Base-by-base conservation (phyloP, 192 early-diverging fungal genomes). In the Podila horticola region DNA sequence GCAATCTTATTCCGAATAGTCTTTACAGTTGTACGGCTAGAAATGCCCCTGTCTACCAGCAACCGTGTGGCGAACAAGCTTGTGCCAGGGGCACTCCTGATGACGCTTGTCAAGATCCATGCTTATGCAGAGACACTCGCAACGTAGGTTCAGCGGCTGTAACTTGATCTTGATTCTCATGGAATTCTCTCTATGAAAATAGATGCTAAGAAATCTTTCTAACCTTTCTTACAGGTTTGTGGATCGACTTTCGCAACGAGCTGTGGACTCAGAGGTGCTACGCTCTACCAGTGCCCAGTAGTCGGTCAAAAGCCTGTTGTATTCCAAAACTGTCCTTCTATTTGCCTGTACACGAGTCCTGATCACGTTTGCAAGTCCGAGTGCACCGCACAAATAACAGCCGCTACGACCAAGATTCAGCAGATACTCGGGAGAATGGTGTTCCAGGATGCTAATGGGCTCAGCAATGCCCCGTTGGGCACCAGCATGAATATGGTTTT, bases 231-330 rank as follows among this genome's bases (percentile, higher is more conserved):
- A n/a, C 36, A 62, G 33, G 34, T 33, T 3, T 71, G 61, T 6
- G 41, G 69, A 13, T 58, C 22, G 3, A 36, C 41, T 31, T 63
- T 63, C 49, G 60, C 69, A 3, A 28, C 45, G 2, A 62, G 49
- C n/a, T 71, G 69, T 31, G 26, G 61, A 17, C 62, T 49, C 48
- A 30, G 13, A 9, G 11, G 52, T 20, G 5, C 62, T 24, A 52
- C 48, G 10, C 19, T 71, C 12, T 71, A 71, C 61, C 48, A 29
- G 1, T 71, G 69, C 30, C n/a, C 61, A 7, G 31, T 20, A 34
- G 19, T 8, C 29, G 49, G 5, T 29, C 60, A 22, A n/a, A 31
- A 31, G 31, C 61, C 31, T 49, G 60, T 22, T 3, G 4, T 12
- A 26, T n/a, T 20, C 33, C 20, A 13, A n/a, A 17, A 3, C 11